phyloP scores from a whole-genome alignment of 1,284 basidiomycete genomes.

The Ceratobasidium sp. region DNA sequence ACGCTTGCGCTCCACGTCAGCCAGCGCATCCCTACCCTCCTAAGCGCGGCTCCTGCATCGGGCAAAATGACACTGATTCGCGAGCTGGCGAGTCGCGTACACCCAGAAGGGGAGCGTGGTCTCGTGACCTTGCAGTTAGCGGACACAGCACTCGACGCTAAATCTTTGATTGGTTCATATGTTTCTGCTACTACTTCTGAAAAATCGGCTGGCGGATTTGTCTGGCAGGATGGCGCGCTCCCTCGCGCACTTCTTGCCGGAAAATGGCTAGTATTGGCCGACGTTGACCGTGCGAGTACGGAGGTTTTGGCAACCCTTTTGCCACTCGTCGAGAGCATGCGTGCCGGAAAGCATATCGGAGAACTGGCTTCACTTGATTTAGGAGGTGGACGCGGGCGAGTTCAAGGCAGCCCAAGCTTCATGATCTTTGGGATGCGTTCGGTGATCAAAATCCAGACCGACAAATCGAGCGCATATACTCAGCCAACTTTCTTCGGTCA shows the following conservation, averaged over 20 bases:
- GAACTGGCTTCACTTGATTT: conserved; percentile 73
- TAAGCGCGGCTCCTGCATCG: conserved; percentile 89
- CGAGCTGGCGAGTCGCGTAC: conserved; percentile 74
- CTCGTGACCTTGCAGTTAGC: conserved; percentile 90
- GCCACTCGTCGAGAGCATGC: conserved; percentile 84
- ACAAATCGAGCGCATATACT: conserved; percentile 56
- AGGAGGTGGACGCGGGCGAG: conserved; percentile 68
- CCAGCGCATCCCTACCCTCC: conserved; percentile 78
- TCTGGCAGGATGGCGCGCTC: conserved; percentile 96
- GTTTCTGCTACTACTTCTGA: conserved; percentile 86
- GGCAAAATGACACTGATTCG: conserved; percentile 89
- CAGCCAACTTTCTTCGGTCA: conserved; percentile 79
- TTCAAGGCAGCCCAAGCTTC: conserved; percentile 77
- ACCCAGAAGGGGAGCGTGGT: conserved; percentile 61
- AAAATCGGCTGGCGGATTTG: conserved; percentile 74
- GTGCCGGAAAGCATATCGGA: conserved; percentile 79
- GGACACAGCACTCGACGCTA: conserved; percentile 94
- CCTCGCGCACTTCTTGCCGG: conserved; percentile 91
- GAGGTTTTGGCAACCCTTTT: conserved; percentile 88
- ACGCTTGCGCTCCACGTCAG: conserved; percentile 73
- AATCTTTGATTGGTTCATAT: conserved; percentile 93
- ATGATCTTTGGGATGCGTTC: conserved; percentile 86
- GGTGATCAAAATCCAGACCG: conserved; percentile 56
- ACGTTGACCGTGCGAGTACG: conserved; percentile 88
- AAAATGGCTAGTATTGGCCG: conserved; percentile 93